Base-by-base conservation (phyloP, 805 yeast species). In the Saturnispora quitensis region DNA sequence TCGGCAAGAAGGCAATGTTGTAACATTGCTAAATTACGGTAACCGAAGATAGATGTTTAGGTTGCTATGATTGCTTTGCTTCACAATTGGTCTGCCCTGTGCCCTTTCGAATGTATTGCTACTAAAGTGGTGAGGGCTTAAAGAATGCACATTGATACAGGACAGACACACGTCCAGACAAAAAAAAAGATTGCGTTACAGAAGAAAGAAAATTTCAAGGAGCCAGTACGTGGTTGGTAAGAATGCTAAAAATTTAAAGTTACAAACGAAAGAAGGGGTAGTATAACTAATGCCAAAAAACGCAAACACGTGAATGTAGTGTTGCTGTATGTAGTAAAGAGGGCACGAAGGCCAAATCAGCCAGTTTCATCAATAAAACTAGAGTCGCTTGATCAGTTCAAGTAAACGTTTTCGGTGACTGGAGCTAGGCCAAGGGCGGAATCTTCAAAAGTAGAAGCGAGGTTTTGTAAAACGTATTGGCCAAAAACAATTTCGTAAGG, bases 381-480 rank as follows among this genome's bases (percentile, higher is more conserved):
- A 12, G 13, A 4, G 13, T 15, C 34, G 12, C 42, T 38, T 18
- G 17, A 17, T 38, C 33, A 45, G 25, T 5, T 34, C n/a, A 50
- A 47, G 27, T 47, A 28, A 9, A 53, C 51, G 12, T 36, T 28
- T n/a, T 47, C 45, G 7, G 47, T 36, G 15, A 50, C 52, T 17
- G 61, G 49, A 27, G 57, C 58, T 17, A 60, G 9, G 38, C 61
- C 62, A 17, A 59, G 20, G 8, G 24, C 20, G 10, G 47, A 43
- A n/a, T 55, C 47, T 50, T 60, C 59, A 38, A 60, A 50, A 25
- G 53, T 56, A 24, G 53, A 47, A 33, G 38, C 42, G 5, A 60
- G 13, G 33, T 58, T 60, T 47, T 60, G 60, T 36, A 60, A 17
- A 20, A 50, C 50, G 40, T 59, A 60, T 54, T 60, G 60, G 49